Evolutionary conservation across 2,329 filamentous ascomycete genomes (phyloP), one percentile per base, ranked within the genome.

Genomic region (Colletotrichum liaoningense): DNA sequence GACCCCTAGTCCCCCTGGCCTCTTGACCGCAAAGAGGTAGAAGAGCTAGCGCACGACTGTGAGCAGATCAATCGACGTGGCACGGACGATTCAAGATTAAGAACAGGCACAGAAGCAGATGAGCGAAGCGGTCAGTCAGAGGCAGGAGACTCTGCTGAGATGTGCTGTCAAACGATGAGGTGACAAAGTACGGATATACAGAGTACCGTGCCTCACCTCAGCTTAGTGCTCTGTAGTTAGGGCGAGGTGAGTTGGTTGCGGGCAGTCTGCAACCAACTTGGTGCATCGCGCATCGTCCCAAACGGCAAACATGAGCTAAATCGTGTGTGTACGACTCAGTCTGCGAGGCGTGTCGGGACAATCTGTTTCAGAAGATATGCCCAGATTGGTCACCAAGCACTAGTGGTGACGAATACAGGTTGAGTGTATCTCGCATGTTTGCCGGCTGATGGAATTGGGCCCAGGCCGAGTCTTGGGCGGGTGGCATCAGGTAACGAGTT

Each of bases 261-360:
- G 28, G 30, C 46, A 14, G 54, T 59, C 54, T 55, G 65, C 55
- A 35, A 60, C 22, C 11, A 52, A 1, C 28, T 49, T 49, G 42
- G 42, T 56, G 54, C 54, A 26, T 24, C 54, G 11, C 60, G 38
- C 60, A 58, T 71, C 49, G 49, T 66, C 67, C 67, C 67, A 66
- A 54, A 73, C 71, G 54, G 49, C 71, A 73, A 66, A 73, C 67
- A 49, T 24, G 60, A 66, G 60, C 66, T 62, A 60, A 70, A 52
- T 28, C 33, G 22, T 38, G 60, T 33, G 26, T 57, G 67, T 70
- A 66, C 67, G 71, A 71, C 49, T 73, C 62, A 57, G 67, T 24
- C 28, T 24, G 14, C 46, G 26, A 70, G 33, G 46, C 55, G 38
- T 52, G 16, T 66, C 46, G 67, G 56, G 26, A 57, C 38, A 55